Evolutionary conservation across 768 basidiomycete genomes (phyloP).

Genomic region (Cyclocybe aegerita): DNA sequence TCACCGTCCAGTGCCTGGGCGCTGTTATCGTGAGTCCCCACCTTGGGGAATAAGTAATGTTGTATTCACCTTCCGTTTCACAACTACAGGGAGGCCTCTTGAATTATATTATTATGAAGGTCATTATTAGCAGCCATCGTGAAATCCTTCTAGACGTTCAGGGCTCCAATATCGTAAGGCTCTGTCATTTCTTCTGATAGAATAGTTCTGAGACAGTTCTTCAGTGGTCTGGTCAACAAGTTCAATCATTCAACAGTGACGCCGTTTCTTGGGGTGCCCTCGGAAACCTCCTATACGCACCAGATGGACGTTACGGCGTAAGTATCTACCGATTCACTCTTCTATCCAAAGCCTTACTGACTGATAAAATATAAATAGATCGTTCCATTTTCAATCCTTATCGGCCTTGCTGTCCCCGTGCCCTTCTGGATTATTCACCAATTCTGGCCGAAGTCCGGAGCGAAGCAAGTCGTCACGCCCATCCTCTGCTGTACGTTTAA

Average conservation of each 20-base stretch:
- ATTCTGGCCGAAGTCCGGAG: slow-evolving; percentile 44
- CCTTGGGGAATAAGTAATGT: not conserved
- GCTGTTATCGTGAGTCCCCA: slow-evolving; percentile 47
- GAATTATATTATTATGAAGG: slow-evolving; percentile 57
- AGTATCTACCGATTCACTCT: slow-evolving; percentile 16
- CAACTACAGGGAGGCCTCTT: slow-evolving; percentile 31
- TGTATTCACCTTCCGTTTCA: not conserved
- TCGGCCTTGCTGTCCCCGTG: slow-evolving; percentile 52
- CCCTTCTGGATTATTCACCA: slow-evolving; percentile 55
- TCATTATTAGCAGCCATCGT: slow-evolving; percentile 47
- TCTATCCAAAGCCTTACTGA: slow-evolving; percentile 4
- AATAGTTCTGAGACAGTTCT: slow-evolving; percentile 20
- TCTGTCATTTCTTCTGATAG: not conserved
- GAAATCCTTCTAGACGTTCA: slow-evolving; percentile 49
- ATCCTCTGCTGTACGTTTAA: slow-evolving; percentile 37
- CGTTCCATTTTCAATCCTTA: slow-evolving; percentile 45
- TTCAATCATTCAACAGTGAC: slow-evolving; percentile 41
- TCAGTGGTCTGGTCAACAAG: slow-evolving; percentile 49
- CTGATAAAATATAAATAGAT: slow-evolving; percentile 26
- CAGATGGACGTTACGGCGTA: slow-evolving; percentile 45
- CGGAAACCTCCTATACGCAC: slow-evolving; percentile 45
- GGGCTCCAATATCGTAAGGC: slow-evolving; percentile 50
- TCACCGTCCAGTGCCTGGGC: slow-evolving; percentile 56
- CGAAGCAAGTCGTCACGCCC: slow-evolving; percentile 50
- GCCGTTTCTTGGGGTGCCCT: slow-evolving; percentile 62